phyloP scores from a whole-genome alignment of 768 basidiomycete genomes.

The Holtermannia corniformis region DNA sequence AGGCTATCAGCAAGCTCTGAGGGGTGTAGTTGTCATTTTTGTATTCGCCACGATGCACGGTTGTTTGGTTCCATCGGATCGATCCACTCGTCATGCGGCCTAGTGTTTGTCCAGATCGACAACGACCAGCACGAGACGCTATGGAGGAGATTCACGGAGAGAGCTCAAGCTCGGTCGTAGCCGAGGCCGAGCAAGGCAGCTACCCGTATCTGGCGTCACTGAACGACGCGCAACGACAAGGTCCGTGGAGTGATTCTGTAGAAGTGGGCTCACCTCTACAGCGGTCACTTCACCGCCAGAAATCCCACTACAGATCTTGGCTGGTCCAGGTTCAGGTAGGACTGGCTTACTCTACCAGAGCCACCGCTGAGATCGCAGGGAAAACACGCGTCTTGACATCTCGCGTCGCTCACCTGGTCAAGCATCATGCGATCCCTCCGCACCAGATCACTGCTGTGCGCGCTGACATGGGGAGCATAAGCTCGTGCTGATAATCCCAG shows the following conservation, averaged over 20 bases:
- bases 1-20: conserved; percentile 20
- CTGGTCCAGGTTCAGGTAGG: conserved; percentile 65
- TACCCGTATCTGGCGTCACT: conserved; percentile 22
- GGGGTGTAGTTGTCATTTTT: background rate
- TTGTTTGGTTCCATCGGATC: background rate
- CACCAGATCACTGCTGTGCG: conserved; percentile 33
- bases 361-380: conserved; percentile 7
- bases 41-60: background rate
- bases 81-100: too few relatives aligned
- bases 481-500: background rate
- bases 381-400: conserved; percentile 44
- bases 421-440: conserved; percentile 29
- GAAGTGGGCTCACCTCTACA: conserved; percentile 28
- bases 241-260: conserved; percentile 6
- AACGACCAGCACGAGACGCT: background rate
- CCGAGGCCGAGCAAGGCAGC: background rate
- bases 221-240: conserved; percentile 29
- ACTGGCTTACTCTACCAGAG: background rate
- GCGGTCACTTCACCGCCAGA: conserved; percentile 59
- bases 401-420: conserved; percentile 41
- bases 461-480: background rate
- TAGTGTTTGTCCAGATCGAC: too few relatives aligned
- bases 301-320: conserved; percentile 65
- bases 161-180: background rate
- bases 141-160: background rate